Evolutionary conservation across 2,329 filamentous ascomycete species (phyloP), one percentile per base, ranked within the genome.

Genomic region (Parasarocladium wereldwijsianum): DNA sequence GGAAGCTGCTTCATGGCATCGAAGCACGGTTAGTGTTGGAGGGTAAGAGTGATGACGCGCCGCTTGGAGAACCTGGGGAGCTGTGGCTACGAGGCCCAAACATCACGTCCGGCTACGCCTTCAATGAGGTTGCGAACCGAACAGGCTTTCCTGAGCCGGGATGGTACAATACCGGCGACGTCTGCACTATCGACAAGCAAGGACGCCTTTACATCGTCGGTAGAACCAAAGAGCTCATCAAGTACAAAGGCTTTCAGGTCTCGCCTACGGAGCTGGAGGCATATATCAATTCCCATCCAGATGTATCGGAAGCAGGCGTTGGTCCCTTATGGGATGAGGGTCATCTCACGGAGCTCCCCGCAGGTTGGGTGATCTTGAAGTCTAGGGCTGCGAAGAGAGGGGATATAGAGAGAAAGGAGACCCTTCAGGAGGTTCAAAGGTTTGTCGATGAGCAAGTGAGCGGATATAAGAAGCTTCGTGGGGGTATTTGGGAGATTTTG

Each of bases 151-250:
- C 51, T 4, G 35, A 46, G 8, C 29, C 43, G 3, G 54, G 52
- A 1, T 62, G 57, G 57, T 58, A 57, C 31, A 56, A 55, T 26
- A 64, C 60, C 0, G 59, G 60, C 1, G 59, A 64, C 32, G 51
- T 62, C 1, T 58, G 55, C 26, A 48, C 40, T 2, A 45, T 57
- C 18, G 50, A 53, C 32, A 29, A 33, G 1, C 24, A 49, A 1
- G 51, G 51, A 2, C 38, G 42, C 3, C 33, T 57, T 5, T 49
- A 40, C 21, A 47, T 58, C 9, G 46, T 56, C 7, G 55, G 52
- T 2, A 40, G 55, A 2, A 52, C 52, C 3, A 58, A 58, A 31
- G 52, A 57, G 17, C 32, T 58, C 12, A 55, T 58, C 37, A 58
- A 58, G 36, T 57, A 56, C 40, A 57, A 57, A 29, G 53, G 52